These are phyloP conservation scores for Pterocarpus santalinus DNA, from an alignment of 306 rosid genomes.

Conservation along the genomic window DNA sequence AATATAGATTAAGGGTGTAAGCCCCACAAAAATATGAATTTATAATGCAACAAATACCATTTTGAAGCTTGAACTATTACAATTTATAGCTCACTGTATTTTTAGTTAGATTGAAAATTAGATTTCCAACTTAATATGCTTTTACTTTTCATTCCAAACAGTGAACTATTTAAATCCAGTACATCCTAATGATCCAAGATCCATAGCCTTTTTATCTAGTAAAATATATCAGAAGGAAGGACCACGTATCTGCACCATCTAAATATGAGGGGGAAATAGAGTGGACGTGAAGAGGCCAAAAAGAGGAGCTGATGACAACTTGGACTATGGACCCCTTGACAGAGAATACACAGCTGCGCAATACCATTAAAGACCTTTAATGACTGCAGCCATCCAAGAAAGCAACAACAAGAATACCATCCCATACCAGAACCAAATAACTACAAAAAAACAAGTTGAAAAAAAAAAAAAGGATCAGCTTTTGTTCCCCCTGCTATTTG, in stretches of 20 bases:
- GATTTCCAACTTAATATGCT: neutral
- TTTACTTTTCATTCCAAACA: constrained; percentile 9
- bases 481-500: neutral
- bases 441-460: neutral
- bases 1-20: neutral
- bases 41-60: neutral
- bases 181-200: neutral
- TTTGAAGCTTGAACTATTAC: neutral
- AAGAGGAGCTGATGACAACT: constrained; percentile 47
- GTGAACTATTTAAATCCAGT: constrained; percentile 3
- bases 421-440: constrained; percentile 17
- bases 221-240: constrained; percentile 13
- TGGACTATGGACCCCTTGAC: constrained; percentile 46
- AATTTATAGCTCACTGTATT: neutral
- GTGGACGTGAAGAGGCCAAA: constrained; percentile 47
- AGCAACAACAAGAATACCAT: constrained; percentile 39
- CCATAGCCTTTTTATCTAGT: neutral
- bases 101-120: neutral
- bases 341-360: constrained; percentile 38
- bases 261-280: neutral
- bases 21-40: neutral
- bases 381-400: constrained; percentile 41
- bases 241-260: constrained; percentile 13
- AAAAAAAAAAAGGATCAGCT: neutral
- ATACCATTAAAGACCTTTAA: constrained; percentile 39